These are phyloP conservation scores for Filobasidium wieringae DNA, from an alignment of 768 basidiomycete species.

Conservation along the genomic window DNA sequence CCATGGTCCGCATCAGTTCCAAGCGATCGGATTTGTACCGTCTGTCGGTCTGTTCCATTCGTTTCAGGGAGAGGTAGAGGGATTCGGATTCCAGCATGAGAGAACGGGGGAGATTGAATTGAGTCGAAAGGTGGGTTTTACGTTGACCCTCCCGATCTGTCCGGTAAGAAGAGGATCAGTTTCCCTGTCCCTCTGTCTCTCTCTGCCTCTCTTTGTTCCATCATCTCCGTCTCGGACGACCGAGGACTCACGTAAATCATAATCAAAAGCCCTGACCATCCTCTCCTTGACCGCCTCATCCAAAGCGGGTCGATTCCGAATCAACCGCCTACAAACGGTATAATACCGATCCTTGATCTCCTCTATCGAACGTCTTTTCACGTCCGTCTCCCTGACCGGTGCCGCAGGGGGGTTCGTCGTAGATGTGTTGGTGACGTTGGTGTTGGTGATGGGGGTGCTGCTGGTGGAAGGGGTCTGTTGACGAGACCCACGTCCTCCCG, in stretches of 20 bases:
- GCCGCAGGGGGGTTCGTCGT: neutral
- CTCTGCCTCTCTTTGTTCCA: neutral
- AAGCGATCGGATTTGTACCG: conserved; percentile 79
- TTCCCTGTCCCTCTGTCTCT: neutral
- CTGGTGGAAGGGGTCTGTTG: no score
- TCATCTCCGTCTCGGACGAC: no score
- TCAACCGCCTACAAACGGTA: conserved; percentile 73
- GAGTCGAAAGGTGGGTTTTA: conserved; percentile 70
- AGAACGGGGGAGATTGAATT: conserved; percentile 77
- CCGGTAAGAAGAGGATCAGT: neutral
- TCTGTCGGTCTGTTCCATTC: conserved; percentile 85
- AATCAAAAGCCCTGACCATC: conserved; percentile 59
- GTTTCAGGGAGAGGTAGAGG: conserved; percentile 80
- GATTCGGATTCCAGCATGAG: conserved; percentile 94
- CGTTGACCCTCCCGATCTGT: conserved; percentile 75
- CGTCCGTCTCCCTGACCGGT: conserved; percentile 44
- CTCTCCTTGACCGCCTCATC: conserved; percentile 68
- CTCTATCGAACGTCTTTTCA: conserved; percentile 39
- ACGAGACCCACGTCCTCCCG: conserved; percentile 17
- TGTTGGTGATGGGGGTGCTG: no score
- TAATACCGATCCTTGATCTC: conserved; percentile 92
- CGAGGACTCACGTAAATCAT: conserved; percentile 63
- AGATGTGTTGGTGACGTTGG: no score
- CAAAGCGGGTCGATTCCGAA: conserved; percentile 69
- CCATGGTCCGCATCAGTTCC: conserved; percentile 67